Percentiles rank a stretch among this genome's conserved stretches.
phyloP scores from a whole-genome alignment of 345 rosid species.

The Microcos paniculata region DNA sequence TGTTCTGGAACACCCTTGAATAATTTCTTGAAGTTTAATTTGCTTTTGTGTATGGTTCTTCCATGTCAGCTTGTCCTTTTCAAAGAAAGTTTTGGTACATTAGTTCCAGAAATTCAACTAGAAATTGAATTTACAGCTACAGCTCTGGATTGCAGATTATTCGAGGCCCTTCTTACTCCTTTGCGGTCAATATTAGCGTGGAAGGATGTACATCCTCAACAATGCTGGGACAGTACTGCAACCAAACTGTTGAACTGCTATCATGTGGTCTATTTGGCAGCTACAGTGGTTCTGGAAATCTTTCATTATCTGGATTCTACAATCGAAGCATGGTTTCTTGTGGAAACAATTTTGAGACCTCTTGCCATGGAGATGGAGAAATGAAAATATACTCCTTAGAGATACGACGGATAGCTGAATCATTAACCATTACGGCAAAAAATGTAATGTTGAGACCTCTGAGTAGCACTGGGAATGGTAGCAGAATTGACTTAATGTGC shows the following conservation, averaged over 20 bases:
- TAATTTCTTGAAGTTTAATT: neutral
- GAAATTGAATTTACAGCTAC: conserved; percentile 17
- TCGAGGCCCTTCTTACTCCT: conserved; percentile 66
- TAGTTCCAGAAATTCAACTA: neutral
- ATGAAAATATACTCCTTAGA: conserved; percentile 64
- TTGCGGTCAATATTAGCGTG: conserved; percentile 76
- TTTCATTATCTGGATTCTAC: conserved; percentile 19
- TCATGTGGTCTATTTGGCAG: conserved; percentile 53
- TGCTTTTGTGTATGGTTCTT: neutral
- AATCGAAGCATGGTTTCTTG: conserved; percentile 56
- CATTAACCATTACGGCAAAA: conserved; percentile 43
- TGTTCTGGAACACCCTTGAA: neutral
- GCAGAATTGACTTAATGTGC: conserved; percentile 48
- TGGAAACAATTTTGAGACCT: conserved; percentile 41
- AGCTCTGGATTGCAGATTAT: conserved; percentile 57
- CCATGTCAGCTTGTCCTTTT: neutral
- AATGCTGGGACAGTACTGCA: conserved; percentile 84
- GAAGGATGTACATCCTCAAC: conserved; percentile 79
- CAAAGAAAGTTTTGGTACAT: neutral
- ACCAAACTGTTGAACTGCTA: conserved; percentile 71
- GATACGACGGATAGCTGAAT: conserved; percentile 58
- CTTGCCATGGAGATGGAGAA: conserved; percentile 59
- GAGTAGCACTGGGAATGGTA: conserved; percentile 27
- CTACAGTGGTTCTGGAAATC: conserved; percentile 26
- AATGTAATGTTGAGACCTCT: conserved; percentile 38